phyloP scores from a whole-genome alignment of 2,329 filamentous ascomycete genomes.

The Daldinia eschscholtzii region DNA sequence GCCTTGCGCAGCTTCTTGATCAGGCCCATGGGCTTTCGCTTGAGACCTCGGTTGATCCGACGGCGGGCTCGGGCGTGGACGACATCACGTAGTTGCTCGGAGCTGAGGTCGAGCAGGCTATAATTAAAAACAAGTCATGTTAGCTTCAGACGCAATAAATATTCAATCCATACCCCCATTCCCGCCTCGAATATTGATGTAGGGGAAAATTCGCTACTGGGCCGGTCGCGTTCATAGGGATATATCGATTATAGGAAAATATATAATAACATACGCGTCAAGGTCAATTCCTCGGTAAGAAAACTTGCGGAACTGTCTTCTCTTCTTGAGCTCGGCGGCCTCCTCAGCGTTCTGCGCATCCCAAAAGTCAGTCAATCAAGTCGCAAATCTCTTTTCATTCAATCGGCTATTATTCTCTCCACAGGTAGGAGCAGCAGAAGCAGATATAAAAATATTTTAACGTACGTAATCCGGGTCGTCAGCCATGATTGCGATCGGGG shows the following conservation, averaged over 20 bases:
- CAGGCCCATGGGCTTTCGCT: constrained; percentile 99
- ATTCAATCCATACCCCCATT: constrained; percentile 4
- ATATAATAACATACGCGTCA: constrained; percentile 81
- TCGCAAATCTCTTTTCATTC: constrained; percentile 28
- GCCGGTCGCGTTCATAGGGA: constrained; percentile 4
- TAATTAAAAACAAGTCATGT: constrained; percentile 37
- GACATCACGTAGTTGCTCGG: constrained; percentile 98
- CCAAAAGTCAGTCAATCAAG: constrained; percentile 47
- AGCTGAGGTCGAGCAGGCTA: constrained; percentile 98
- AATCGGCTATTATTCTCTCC: not conserved
- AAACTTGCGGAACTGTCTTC: constrained; percentile 99
- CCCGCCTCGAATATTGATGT: not conserved
- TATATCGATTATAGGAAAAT: constrained; percentile 1
- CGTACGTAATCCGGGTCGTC: constrained; percentile 85
- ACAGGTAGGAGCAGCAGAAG: not conserved
- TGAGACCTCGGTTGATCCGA: constrained; percentile 99
- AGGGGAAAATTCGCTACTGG: not conserved
- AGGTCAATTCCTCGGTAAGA: constrained; percentile 99
- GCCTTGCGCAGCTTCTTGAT: constrained; percentile 99
- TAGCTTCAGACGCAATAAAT: constrained; percentile 29
- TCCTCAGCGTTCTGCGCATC: constrained; percentile 87
- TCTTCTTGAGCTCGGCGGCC: constrained; percentile 99
- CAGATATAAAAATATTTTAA: constrained; percentile 51
- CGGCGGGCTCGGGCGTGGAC: constrained; percentile 98
- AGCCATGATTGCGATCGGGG: constrained; percentile 76